Percentiles rank a stretch among this genome's conserved stretches.
These are phyloP conservation scores for Melampsora americana DNA, from an alignment of 1,284 basidiomycete species.

Conservation along the genomic window DNA sequence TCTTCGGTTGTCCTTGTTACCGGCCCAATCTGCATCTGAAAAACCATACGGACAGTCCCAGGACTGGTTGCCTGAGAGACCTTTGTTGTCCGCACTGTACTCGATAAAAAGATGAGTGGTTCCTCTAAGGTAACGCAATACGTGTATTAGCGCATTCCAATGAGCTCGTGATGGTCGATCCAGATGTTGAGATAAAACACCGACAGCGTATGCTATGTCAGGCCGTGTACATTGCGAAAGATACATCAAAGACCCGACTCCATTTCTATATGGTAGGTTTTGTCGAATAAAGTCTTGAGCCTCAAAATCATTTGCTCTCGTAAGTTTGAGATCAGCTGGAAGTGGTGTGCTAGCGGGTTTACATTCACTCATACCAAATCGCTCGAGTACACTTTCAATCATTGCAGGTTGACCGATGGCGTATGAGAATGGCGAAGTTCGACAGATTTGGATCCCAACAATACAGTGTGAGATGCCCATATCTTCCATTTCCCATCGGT, in stretches of 20 bases:
- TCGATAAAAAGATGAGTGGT: not conserved
- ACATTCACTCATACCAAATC: not conserved
- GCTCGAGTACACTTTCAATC: not conserved
- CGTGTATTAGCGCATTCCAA: slow-evolving; percentile 1
- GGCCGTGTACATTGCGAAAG: too few relatives aligned
- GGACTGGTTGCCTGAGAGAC: not conserved
- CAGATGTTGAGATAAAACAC: too few relatives aligned
- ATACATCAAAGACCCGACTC: not conserved
- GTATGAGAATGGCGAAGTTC: not conserved
- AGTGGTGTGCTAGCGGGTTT: not conserved
- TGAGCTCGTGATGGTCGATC: not conserved
- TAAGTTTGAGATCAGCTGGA: not conserved
- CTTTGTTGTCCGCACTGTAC: too few relatives aligned
- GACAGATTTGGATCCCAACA: not conserved
- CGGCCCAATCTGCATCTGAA: not conserved
- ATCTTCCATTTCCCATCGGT: not conserved
- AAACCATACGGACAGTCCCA: not conserved
- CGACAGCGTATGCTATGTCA: too few relatives aligned
- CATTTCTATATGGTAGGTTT: not conserved
- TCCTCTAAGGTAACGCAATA: not conserved
- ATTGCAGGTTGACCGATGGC: too few relatives aligned
- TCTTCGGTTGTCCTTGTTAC: too few relatives aligned
- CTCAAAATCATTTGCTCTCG: not conserved
- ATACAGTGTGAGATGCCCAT: not conserved
- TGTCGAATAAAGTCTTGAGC: not conserved